A percentile compares a stretch with the other conserved stretches of the same genome.
These are phyloP conservation scores for Mycena crocata DNA, from an alignment of 768 basidiomycete genomes.

Conservation along the genomic window DNA sequence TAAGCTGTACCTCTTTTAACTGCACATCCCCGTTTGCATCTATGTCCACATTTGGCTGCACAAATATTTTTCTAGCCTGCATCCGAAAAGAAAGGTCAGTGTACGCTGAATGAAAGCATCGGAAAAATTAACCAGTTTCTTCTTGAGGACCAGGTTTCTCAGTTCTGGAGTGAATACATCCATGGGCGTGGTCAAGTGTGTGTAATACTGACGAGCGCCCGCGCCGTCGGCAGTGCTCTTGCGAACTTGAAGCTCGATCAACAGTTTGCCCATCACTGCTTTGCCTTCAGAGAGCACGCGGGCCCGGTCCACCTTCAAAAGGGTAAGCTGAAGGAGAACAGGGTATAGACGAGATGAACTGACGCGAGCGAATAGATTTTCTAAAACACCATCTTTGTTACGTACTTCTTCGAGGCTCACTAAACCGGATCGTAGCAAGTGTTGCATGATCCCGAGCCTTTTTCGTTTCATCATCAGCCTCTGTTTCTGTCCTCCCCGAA, in stretches of 20 bases:
- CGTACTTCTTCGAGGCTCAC: constrained; percentile 78
- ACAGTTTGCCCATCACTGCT: constrained; percentile 75
- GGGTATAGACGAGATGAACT: constrained; percentile 36
- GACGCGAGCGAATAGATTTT: constrained; percentile 78
- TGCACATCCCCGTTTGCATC: constrained; percentile 72
- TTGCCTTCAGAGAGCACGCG: constrained; percentile 75
- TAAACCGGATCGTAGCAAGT: constrained; percentile 78
- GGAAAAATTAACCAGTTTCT: constrained; percentile 71
- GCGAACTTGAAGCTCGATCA: constrained; percentile 84
- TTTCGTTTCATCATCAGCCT: not conserved
- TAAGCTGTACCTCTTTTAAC: no score
- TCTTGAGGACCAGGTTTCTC: constrained; percentile 82
- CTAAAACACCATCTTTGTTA: constrained; percentile 64
- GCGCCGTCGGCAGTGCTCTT: constrained; percentile 88
- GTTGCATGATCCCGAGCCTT: constrained; percentile 86
- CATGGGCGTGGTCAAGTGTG: constrained; percentile 77
- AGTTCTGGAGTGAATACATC: constrained; percentile 68
- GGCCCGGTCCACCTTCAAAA: constrained; percentile 73
- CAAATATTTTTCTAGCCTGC: constrained; percentile 87
- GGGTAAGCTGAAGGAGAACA: not conserved
- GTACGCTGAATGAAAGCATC: not conserved
- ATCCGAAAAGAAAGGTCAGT: not conserved
- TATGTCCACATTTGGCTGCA: constrained; percentile 84
- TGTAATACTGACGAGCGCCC: constrained; percentile 85
- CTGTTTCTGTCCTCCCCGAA: not conserved